phyloP scores from a whole-genome alignment of 805 yeast species.

The Candida namnaoensis region DNA sequence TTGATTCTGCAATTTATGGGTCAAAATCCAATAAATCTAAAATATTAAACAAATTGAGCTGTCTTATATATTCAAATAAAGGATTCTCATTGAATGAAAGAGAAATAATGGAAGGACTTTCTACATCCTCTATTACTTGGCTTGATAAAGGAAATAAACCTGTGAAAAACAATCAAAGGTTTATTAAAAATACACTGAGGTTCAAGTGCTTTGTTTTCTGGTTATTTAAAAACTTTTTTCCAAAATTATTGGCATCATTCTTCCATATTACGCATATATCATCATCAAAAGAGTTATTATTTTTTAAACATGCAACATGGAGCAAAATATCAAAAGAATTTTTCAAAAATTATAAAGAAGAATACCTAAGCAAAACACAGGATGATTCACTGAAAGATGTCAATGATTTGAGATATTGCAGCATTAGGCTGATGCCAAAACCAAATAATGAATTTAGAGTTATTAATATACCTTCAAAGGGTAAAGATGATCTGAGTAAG shows the following conservation, averaged over 20 bases:
- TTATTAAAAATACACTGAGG: conserved; percentile 23
- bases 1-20: conserved; percentile 50
- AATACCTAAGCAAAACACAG: conserved; percentile 21
- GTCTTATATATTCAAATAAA: conserved; percentile 27
- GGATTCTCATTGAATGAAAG: conserved; percentile 25
- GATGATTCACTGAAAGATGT: background rate
- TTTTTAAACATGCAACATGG: conserved; percentile 59
- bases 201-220: conserved; percentile 42
- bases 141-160: conserved; percentile 17
- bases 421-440: conserved; percentile 52
- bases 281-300: conserved; percentile 29
- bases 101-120: conserved; percentile 26
- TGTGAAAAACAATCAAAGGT: conserved; percentile 31
- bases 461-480: conserved; percentile 44
- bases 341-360: conserved; percentile 30
- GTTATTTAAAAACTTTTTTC: conserved; percentile 42
- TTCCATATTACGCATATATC: conserved; percentile 64
- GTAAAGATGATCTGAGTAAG: conserved; percentile 21
- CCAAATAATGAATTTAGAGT: conserved; percentile 44
- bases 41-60: conserved; percentile 27
- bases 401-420: conserved; percentile 13
- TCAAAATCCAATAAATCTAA: conserved; percentile 34
- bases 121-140: conserved; percentile 46
- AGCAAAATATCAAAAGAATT: conserved; percentile 29
- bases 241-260: conserved; percentile 37